Base-by-base conservation (phyloP, 176 grass and related monocot genomes). In the Triticum turgidum region DNA sequence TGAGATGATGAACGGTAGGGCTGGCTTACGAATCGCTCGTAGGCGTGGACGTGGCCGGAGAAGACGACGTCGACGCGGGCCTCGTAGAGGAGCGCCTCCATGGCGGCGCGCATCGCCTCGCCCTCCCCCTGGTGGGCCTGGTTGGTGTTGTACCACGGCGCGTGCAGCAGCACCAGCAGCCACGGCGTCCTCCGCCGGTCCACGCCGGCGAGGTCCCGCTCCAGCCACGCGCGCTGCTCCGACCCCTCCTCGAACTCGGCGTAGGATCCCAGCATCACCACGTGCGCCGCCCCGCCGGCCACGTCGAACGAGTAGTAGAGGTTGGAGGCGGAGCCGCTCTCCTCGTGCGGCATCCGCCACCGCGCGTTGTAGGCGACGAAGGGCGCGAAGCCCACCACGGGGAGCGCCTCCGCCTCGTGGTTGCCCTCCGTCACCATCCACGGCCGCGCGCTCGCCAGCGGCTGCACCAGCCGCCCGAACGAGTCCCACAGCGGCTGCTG, bases 341-440 rank as follows among this genome's bases (percentile, higher is more conserved):
- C 92, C 69, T 94, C 95, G 86, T 73, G 38, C 4, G 92, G 92
- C 95, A 97, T 97, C 20, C 89, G 92, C 95, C 91, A 97, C 84
- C 95, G 79, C 44, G 77, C 81, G 66, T 93, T 91, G 85, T 93
- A 97, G 3, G 95, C 89, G 30, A 24, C 51, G 69, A 97, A 97
- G 0, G 87, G 89, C n/a, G 65, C 33, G 44, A 84, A 24, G 13
- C 73, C 22, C 14, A 89, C 68, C 11, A 79, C 9, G 25, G 75
- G 89, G 13, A 92, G 42, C 9, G 91, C 5, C 79, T 95, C 92
- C 1, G 80, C 24, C 75, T 97, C 95, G 65, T 97, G 95, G 89
- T 97, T 95, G 83, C 95, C 95, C 85, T 84, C 70, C 45, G 91
- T 91, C 79, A 93, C 89, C 95, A 97, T 95, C 95, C 95, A 97